These are phyloP conservation scores for Chlorella sorokiniana DNA, from an alignment of 139 green algal genomes.

Conservation along the genomic window DNA sequence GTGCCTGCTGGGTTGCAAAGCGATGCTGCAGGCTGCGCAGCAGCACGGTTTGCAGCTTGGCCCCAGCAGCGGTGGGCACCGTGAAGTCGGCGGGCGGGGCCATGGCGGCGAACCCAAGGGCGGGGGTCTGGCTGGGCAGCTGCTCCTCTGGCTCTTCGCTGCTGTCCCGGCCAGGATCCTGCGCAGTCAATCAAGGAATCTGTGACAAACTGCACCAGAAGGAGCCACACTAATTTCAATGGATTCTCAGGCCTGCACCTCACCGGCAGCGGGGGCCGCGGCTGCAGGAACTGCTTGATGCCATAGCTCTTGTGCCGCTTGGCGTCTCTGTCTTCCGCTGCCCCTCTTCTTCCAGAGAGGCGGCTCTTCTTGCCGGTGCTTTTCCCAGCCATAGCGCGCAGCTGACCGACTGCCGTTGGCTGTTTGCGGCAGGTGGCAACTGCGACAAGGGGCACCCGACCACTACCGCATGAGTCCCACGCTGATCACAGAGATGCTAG, in stretches of 20 bases:
- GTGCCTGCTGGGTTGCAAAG: conserved; percentile 37
- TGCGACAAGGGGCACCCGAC: background rate
- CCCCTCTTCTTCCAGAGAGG: background rate
- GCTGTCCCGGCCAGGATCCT: conserved; percentile 4
- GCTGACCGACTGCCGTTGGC: background rate
- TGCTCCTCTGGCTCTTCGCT: conserved; percentile 20
- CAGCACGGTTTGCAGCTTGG: conserved; percentile 24
- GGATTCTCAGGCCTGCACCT: too few species aligned
- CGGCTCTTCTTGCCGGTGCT: conserved; percentile 14
- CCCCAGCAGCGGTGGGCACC: background rate
- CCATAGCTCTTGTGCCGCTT: conserved; percentile 1
- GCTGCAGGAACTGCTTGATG: conserved; percentile 26
- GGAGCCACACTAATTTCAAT: background rate
- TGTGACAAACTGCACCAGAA: background rate
- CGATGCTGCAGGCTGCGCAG: conserved; percentile 45
- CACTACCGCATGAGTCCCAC: too few species aligned
- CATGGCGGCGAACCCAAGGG: background rate
- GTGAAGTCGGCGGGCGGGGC: background rate
- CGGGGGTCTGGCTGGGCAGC: conserved; percentile 22
- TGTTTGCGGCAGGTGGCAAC: background rate
- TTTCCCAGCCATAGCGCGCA: background rate
- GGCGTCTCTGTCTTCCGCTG: background rate
- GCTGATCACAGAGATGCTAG: too few species aligned
- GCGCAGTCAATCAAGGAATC: too few species aligned
- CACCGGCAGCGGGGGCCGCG: background rate